These are phyloP conservation scores for Microbotryomycetes sp. DNA, from an alignment of 1,284 basidiomycete species.

Conservation along the genomic window DNA sequence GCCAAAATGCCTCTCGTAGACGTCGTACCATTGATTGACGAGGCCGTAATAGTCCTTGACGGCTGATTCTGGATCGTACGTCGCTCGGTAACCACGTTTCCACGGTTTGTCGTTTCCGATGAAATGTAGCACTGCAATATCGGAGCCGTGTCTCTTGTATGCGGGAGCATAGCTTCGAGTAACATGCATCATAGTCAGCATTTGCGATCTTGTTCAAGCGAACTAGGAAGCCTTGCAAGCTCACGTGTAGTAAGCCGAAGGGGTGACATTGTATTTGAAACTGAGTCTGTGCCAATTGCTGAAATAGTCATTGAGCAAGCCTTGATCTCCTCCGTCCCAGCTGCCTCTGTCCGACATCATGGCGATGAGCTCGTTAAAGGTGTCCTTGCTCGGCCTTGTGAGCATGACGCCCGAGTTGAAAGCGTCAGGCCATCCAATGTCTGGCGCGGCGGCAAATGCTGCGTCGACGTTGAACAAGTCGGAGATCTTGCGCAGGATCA, in stretches of 20 bases:
- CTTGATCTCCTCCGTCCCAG: slow-evolving; percentile 97
- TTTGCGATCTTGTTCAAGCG: too few species aligned
- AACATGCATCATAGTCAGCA: too few species aligned
- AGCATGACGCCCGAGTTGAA: slow-evolving; percentile 97
- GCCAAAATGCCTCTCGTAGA: slow-evolving; percentile 82
- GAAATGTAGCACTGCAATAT: slow-evolving; percentile 86
- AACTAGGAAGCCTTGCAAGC: slow-evolving; percentile 35
- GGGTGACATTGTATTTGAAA: slow-evolving; percentile 95
- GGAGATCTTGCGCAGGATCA: slow-evolving; percentile 76
- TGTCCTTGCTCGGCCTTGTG: slow-evolving; percentile 67
- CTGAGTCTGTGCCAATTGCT: slow-evolving; percentile 81
- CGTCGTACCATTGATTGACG: slow-evolving; percentile 79
- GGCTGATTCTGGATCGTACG: slow-evolving; percentile 32
- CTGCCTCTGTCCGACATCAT: slow-evolving; percentile 69
- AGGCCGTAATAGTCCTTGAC: slow-evolving; percentile 63
- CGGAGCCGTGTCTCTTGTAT: slow-evolving; percentile 80
- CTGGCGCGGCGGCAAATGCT: slow-evolving; percentile 70
- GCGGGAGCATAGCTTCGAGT: slow-evolving; percentile 92
- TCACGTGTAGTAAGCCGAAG: slow-evolving; percentile 92
- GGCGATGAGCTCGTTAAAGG: slow-evolving; percentile 65
- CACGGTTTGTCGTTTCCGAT: slow-evolving; percentile 93
- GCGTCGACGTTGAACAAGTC: slow-evolving; percentile 73
- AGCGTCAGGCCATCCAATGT: slow-evolving; percentile 97
- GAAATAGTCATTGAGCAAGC: slow-evolving; percentile 86
- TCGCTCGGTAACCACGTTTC: slow-evolving; percentile 47